phyloP scores from a whole-genome alignment of 768 basidiomycete species.

The Naganishia onofrii region DNA sequence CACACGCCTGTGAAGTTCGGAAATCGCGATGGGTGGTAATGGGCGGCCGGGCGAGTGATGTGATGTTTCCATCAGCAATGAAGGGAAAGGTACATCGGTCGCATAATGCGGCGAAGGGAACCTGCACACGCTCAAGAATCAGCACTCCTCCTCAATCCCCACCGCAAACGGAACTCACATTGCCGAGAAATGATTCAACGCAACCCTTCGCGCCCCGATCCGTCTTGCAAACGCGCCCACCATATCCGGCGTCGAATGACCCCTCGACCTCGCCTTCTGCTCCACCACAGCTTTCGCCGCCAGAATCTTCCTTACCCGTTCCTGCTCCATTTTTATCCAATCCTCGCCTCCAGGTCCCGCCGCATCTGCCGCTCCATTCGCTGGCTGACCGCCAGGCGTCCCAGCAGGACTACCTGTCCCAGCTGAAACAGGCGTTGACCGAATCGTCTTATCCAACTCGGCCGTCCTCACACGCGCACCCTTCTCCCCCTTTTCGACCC shows the following conservation, averaged over 20 bases:
- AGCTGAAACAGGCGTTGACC: conserved; percentile 17
- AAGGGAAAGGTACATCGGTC: conserved; percentile 40
- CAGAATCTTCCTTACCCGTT: conserved; percentile 17
- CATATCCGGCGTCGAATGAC: conserved; percentile 49
- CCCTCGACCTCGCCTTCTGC: conserved; percentile 43
- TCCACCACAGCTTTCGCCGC: conserved; percentile 34
- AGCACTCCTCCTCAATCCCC: neutral
- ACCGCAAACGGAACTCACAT: conserved; percentile 38
- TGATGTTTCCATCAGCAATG: conserved; percentile 39
- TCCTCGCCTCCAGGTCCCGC: neutral
- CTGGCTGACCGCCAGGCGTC: too few relatives aligned
- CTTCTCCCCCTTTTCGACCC: conserved; percentile 66
- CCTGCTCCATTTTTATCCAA: conserved; percentile 16
- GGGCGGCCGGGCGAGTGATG: conserved; percentile 39
- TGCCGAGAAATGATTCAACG: conserved; percentile 51
- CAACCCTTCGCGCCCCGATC: conserved; percentile 42
- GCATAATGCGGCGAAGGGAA: conserved; percentile 47
- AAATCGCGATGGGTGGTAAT: conserved; percentile 33
- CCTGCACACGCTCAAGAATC: conserved; percentile 30
- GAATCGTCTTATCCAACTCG: conserved; percentile 60
- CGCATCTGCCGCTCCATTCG: neutral
- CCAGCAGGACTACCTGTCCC: too few relatives aligned
- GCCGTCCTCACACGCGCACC: conserved; percentile 56
- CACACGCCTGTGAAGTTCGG: conserved; percentile 44
- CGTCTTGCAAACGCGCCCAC: conserved; percentile 44